phyloP scores from a whole-genome alignment of 202 grass and related monocot genomes.

The Panicum virgatum region DNA sequence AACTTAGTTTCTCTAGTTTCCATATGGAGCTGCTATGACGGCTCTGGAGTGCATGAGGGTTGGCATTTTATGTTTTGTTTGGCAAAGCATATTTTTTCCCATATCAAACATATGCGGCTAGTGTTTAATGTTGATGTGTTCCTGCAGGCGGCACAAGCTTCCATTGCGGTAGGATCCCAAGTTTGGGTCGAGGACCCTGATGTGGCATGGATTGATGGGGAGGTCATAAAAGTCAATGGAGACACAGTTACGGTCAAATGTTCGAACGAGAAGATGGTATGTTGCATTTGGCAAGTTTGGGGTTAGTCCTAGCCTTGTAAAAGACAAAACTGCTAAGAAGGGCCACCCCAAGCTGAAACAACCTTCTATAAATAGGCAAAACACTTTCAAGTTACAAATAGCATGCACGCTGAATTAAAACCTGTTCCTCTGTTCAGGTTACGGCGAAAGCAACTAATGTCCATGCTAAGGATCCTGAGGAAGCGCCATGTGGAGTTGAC shows the following conservation, averaged over 20 bases:
- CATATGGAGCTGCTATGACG: not conserved
- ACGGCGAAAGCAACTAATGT: constrained; percentile 54
- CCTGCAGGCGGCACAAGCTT: constrained; percentile 70
- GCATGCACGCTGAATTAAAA: constrained; percentile 28
- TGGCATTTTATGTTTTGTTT: constrained; percentile 4
- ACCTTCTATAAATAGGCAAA: constrained; percentile 11
- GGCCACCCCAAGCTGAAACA: not conserved
- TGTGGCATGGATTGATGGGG: constrained; percentile 83
- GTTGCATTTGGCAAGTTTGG: constrained; percentile 30
- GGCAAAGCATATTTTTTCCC: not conserved
- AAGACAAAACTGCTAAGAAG: not conserved
- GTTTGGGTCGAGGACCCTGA: constrained; percentile 79
- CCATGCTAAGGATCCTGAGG: constrained; percentile 90
- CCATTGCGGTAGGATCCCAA: constrained; percentile 70
- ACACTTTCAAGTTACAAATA: not conserved
- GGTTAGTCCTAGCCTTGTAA: not conserved
- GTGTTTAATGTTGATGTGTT: constrained; percentile 31
- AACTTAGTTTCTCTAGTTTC: not conserved
- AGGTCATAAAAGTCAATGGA: constrained; percentile 64
- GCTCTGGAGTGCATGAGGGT: not conserved
- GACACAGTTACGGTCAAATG: constrained; percentile 65
- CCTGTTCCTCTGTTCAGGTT: constrained; percentile 53
- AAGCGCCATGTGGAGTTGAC: constrained; percentile 91
- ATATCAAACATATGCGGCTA: not conserved
- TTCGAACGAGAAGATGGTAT: constrained; percentile 71